Base-by-base conservation (phyloP, 2,329 filamentous ascomycete genomes). In the Aspergillus ochraceoroseus region DNA sequence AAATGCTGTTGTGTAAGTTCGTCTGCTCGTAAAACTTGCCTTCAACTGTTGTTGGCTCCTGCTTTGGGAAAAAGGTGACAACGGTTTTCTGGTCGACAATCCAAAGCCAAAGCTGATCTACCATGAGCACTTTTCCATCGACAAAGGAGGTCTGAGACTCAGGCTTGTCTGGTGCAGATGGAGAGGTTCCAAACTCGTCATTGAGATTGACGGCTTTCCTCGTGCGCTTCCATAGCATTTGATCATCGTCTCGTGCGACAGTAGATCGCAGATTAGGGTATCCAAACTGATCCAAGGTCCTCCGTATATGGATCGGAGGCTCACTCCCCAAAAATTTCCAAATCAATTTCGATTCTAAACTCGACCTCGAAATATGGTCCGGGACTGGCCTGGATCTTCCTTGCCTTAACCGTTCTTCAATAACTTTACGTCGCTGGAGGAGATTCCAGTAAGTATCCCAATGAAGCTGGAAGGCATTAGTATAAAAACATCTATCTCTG, bases 191-290 rank as follows among this genome's bases (percentile, higher is more conserved):
- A 2, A 65, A 59, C 2, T 73, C 67, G 0, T 64, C 46, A 49
- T 62, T 46, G 5, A 57, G 40, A 19, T 54, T 70, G 5, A 53
- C 60, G 40, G 74, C 65, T 49, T 77, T 79, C 2, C 77, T 80
- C 2, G 82, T 67, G 2, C 64, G 51, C 49, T 83, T 83, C 58
- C 82, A 83, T 5, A 83, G 61, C 75, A 83, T 82, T 55, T 83
- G 79, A 28, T 83, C 79, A 29, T 80, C 77, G 28, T 83, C 80
- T 12, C 79, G 65, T 0, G 76, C 74, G 28, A 76, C 63, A 0
- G 79, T 82, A 22, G 82, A 78, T 7, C 72, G 65, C 0, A 83
- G 62, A 2, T 76, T 77, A 0, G 79, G 79, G 38, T 82, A 81
- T 0, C 76, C 77, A 40, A 73, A 83, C 48, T 83, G 79, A 43